Base-by-base conservation (phyloP, 108 stramenopile species). In the Cyclotella sp. region DNA sequence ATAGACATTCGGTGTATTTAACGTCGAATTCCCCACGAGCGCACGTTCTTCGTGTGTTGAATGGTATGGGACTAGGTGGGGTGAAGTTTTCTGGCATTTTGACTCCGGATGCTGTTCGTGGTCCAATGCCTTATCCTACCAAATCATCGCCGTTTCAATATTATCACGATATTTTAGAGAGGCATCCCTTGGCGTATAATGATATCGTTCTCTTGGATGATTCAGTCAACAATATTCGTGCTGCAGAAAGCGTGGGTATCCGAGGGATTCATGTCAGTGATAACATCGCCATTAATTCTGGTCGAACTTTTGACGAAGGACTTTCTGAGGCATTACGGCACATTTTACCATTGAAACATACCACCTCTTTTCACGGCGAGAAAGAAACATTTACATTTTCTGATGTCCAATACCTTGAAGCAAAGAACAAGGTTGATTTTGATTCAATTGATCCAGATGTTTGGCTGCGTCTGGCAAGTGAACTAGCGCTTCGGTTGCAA, bases 351-450 rank as follows among this genome's bases (percentile, higher is more conserved):
- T 52, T 26, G 13, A 27, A 26, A 30, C 21, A 41, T 27, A 82
- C 81, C 63, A 44, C 70, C 34, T 27, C 68, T 45, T 15, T 5
- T 3, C 45, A 63, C 18, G 47, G 21, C 16, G 13, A 22, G 16
- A 53, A 40, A 5, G 19, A 30, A 2, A 22, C 51, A 13, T 83
- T 47, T 87, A 69, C 68, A 44, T 93, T 93, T 68, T 86, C 83
- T 46, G 84, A 94, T 66, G 73, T 86, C 9, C 27, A 84, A 41
- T 96, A 96, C 65, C 87, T 96, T 51, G 44, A 71, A 59, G 70
- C 87, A 14, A 96, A 96, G 81, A 94, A 96, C 72, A 73, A 73
- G 10, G 91, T 93, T 6, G 95, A 96, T 77, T 58, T 52, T n/a
- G 27, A 69, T 63, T 85, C 95, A 40, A 84, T 96, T 15, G 59